phyloP scores from a whole-genome alignment of 1,139 yeast genomes.

The Barnettozyma hawaiiensis region DNA sequence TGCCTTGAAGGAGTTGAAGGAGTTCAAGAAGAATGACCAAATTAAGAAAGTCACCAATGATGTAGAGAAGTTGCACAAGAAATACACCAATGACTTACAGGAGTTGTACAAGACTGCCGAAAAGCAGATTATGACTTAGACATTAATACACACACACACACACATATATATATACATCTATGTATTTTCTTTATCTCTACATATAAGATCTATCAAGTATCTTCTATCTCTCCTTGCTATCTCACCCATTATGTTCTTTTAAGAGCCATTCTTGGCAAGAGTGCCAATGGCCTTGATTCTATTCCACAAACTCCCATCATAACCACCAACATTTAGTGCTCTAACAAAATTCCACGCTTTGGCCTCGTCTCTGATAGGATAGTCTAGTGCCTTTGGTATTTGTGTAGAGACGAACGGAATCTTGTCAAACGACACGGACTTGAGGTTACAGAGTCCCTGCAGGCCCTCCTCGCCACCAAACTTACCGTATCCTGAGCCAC shows the following conservation, averaged over 20 bases:
- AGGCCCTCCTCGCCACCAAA: constrained; percentile 97
- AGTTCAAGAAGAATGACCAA: constrained; percentile 49
- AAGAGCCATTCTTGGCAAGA: constrained; percentile 35
- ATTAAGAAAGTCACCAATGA: constrained; percentile 49
- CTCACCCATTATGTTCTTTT: no score
- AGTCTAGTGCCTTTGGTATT: constrained; percentile 84
- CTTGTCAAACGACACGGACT: constrained; percentile 80
- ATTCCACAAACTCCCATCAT: constrained; percentile 68
- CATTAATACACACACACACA: background rate
- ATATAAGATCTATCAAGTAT: background rate
- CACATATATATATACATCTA: no score
- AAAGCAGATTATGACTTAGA: constrained; percentile 32
- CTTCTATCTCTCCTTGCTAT: background rate
- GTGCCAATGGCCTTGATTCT: constrained; percentile 48
- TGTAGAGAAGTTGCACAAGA: constrained; percentile 64
- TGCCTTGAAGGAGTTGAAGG: constrained; percentile 52
- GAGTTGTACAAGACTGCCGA: constrained; percentile 58
- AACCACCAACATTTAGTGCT: constrained; percentile 82
- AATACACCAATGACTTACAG: constrained; percentile 51
- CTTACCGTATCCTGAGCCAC: constrained; percentile 92
- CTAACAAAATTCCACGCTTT: constrained; percentile 86
- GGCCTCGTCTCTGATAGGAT: constrained; percentile 76
- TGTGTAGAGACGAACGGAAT: constrained; percentile 71
- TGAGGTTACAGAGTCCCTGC: constrained; percentile 79
- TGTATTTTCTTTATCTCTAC: background rate